Evolutionary conservation across 495 filamentous ascomycete species (phyloP), one percentile per base, ranked within the genome.

Genomic region (Clohesyomyces aquaticus): DNA sequence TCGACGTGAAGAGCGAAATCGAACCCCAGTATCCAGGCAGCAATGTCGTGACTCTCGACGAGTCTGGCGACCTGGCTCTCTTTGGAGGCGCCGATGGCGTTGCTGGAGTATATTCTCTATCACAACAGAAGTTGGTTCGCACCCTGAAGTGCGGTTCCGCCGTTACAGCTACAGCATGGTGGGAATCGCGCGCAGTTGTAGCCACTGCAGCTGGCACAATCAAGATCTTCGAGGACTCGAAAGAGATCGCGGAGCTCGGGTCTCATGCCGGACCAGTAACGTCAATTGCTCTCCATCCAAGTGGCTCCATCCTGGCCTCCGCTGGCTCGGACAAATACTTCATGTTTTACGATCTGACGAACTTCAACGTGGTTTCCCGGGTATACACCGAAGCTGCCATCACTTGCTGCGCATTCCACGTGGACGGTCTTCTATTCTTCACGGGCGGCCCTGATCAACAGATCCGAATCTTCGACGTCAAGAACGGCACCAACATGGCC

Each of bases 281-380:
- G 4, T 88, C 85, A 2, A 74, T 98, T 41, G 84, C 91, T 19
- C 72, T 94, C 2, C 95, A 98, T 74, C 89, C 94, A 1, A 88
- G 88, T 73, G 89, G 86, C 28, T 86, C 91, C 21, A 87, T 98
- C 62, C 77, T 96, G 21, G 93, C 89, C 10, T 96, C 92, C 0
- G 86, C 93, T 27, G 94, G 94, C 51, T 83, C 85, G 3, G 94
- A 98, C 74, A 97, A 96, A 81, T 94, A 90, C 77, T 94, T 91
- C 70, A 85, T 94, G 2, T 84, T 97, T 67, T 96, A 97, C 72
- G 92, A 98, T 73, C 74, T 96, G 59, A 75, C 81, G 27, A 83
- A 79, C 9, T 78, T 83, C 64, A 81, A 85, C 61, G 80, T 83
- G 35, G 83, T 91, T 16, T 86, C 84, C 25, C 91, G 93, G 63